phyloP scores from a whole-genome alignment of 1,139 yeast genomes.

The Nakaseomyces delphensis region DNA sequence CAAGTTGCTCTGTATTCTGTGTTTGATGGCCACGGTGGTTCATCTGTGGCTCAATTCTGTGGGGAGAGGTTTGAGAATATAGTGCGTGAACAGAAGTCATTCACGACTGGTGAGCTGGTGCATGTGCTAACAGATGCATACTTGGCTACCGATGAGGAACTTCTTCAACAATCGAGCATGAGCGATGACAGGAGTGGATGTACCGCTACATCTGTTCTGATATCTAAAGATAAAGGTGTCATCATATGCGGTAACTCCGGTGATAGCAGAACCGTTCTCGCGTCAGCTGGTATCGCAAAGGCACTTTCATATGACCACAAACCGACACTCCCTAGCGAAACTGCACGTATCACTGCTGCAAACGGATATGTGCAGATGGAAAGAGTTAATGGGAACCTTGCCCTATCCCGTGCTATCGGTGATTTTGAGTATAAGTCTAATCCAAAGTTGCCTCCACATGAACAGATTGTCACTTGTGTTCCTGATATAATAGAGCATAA shows the following conservation, averaged over 20 bases:
- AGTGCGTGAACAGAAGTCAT: constrained; percentile 54
- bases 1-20: constrained; percentile 83
- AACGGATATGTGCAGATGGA: constrained; percentile 97
- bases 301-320: constrained; percentile 93
- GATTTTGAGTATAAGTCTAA: constrained; percentile 91
- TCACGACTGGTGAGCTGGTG: constrained; percentile 46
- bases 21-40: constrained; percentile 98
- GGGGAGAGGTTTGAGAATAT: constrained; percentile 71
- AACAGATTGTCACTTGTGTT: constrained; percentile 87
- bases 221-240: constrained; percentile 34
- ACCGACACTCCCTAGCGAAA: constrained; percentile 91
- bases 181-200: constrained; percentile 88
- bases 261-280: constrained; percentile 88
- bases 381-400: constrained; percentile 94
- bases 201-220: constrained; percentile 83
- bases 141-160: constrained; percentile 74
- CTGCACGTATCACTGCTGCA: constrained; percentile 85
- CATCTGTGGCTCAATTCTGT: constrained; percentile 77
- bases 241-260: constrained; percentile 87
- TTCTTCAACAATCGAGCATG: constrained; percentile 50
- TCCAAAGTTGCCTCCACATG: constrained; percentile 78
- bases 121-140: constrained; percentile 79
- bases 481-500: constrained; percentile 84
- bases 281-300: constrained; percentile 76
- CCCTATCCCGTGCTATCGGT: constrained; percentile 92